Evolutionary conservation across 2,329 filamentous ascomycete genomes (phyloP).

Genomic region (Colletotrichum camelliae): DNA sequence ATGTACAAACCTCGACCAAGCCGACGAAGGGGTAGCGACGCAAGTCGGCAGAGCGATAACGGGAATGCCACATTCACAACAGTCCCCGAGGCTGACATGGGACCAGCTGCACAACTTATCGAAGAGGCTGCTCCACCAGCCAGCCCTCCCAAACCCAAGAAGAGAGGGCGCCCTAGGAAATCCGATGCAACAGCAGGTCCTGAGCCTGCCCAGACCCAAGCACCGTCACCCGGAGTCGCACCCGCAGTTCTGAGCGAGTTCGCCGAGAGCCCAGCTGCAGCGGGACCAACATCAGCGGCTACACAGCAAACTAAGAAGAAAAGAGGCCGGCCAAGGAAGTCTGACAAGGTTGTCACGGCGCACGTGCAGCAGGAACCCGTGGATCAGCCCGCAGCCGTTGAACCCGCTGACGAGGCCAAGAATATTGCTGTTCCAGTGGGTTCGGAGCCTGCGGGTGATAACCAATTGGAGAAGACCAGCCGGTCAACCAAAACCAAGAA

Average conservation of each 20-base stretch:
- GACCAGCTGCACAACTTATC: not conserved
- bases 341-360: slow-evolving; percentile 24
- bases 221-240: not conserved
- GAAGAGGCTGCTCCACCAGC: not conserved
- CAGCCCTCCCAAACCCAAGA: not conserved
- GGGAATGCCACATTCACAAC: not conserved
- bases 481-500: not conserved
- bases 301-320: slow-evolving; percentile 12
- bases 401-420: not conserved
- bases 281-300: not conserved
- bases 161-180: slow-evolving; percentile 24
- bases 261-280: not conserved
- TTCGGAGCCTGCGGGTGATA: not conserved
- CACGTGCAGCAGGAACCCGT: slow-evolving; percentile 7
- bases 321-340: slow-evolving; percentile 48
- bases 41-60: slow-evolving; percentile 8
- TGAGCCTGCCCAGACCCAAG: not conserved
- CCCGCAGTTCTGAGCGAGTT: not conserved
- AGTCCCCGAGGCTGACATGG: not conserved
- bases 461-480: not conserved
- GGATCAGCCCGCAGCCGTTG: not conserved
- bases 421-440: not conserved
- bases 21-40: slow-evolving; percentile 18
- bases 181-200: not conserved
- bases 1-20: slow-evolving; percentile 10